Evolutionary conservation across 306 rosid genomes (phyloP).

Genomic region (Styphnolobium japonicum): DNA sequence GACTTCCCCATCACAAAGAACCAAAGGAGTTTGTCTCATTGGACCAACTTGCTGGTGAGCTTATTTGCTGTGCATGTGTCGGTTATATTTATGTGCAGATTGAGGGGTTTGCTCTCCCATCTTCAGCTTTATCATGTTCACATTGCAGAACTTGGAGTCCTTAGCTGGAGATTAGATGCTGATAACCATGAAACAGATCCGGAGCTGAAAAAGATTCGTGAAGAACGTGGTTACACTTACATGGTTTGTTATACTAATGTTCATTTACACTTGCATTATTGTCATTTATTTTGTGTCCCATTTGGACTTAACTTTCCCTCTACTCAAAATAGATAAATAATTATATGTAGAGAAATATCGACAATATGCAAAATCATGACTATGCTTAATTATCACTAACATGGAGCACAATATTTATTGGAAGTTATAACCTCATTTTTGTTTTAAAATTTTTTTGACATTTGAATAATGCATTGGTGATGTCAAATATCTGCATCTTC

Average conservation of each 20-base stretch:
- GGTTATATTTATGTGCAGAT: conserved; percentile 1
- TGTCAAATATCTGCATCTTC: not conserved
- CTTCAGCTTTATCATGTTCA: not conserved
- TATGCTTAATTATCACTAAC: not conserved
- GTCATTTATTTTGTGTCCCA: not conserved
- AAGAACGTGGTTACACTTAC: conserved; percentile 88
- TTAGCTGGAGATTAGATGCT: conserved; percentile 89
- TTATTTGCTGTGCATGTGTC: conserved; percentile 3
- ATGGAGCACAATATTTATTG: not conserved
- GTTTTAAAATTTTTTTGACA: not conserved
- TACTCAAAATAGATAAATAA: too few species aligned
- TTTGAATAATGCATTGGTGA: not conserved
- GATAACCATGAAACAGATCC: conserved; percentile 83
- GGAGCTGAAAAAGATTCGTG: conserved; percentile 87
- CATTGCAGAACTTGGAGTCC: conserved; percentile 91
- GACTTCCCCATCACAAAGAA: conserved; percentile 87
- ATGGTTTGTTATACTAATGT: conserved; percentile 47
- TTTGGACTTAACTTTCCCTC: not conserved
- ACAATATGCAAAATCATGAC: not conserved
- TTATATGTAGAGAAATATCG: not conserved
- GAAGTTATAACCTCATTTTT: not conserved
- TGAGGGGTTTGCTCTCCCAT: not conserved
- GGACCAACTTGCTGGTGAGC: conserved; percentile 71
- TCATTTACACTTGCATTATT: not conserved
- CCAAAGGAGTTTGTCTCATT: conserved; percentile 84